Conservation (phyloP, 2,329 filamentous ascomycete genomes). For the Pseudocercospora cruenta region DNA sequence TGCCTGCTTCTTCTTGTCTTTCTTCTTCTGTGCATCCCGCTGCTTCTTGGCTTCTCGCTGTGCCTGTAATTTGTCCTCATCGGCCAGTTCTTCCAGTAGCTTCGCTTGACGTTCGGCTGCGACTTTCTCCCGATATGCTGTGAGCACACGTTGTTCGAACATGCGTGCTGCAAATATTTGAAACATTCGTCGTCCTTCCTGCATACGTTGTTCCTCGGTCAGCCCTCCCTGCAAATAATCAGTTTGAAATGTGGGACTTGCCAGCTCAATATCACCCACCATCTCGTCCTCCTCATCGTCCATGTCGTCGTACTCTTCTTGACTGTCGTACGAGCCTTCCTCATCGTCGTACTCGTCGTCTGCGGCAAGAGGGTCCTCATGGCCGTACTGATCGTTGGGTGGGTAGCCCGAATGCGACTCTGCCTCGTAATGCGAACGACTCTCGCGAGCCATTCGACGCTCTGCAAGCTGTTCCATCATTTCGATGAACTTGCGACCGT, state of each 20-base stretch:
- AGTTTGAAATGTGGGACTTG: constrained; percentile 39
- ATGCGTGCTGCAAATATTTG: constrained; percentile 98
- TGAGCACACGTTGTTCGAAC: constrained; percentile 97
- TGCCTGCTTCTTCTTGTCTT: constrained; percentile 88
- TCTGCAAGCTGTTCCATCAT: constrained; percentile 99
- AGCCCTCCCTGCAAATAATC: constrained; percentile 74
- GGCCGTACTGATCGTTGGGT: constrained; percentile 58
- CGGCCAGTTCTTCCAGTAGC: constrained; percentile 86
- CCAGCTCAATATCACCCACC: constrained; percentile 45
- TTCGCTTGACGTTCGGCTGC: constrained; percentile 88
- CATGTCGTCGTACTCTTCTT: constrained; percentile 67
- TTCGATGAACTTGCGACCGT: constrained; percentile 99
- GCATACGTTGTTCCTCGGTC: constrained; percentile 98
- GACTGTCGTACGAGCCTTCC: constrained; percentile 65
- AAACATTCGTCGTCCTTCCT: constrained; percentile 97
- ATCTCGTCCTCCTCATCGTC: constrained; percentile 64
- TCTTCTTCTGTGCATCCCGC: constrained; percentile 91
- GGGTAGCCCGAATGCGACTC: constrained; percentile 57
- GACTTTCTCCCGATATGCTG: constrained; percentile 97
- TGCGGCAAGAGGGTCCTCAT: constrained; percentile 72
- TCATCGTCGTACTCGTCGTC: constrained; percentile 81
- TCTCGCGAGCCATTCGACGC: constrained; percentile 93
- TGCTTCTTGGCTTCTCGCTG: constrained; percentile 90
- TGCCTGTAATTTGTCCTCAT: constrained; percentile 75
- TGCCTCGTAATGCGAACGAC: constrained; percentile 75